Evolutionary conservation across 163 green algal genomes (phyloP).

Genomic region (Chloromonas sp.): DNA sequence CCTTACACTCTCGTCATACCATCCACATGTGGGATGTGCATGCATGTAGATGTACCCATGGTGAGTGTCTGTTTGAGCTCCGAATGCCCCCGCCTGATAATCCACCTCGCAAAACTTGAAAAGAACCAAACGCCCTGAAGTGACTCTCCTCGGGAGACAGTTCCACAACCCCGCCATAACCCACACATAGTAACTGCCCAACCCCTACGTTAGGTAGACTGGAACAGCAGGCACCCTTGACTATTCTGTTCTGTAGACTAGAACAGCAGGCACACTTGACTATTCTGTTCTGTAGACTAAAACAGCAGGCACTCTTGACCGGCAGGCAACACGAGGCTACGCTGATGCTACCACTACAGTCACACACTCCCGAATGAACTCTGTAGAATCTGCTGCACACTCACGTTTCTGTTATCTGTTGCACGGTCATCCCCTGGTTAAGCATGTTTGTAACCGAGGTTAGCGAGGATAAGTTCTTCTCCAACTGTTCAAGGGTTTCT

Average conservation of each 20-base stretch:
- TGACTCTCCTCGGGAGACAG: no score
- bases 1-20: neutral
- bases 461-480: conserved; percentile 69
- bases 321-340: no score
- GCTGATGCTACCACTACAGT: neutral
- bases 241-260: neutral
- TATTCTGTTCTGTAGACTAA: neutral
- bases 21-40: no score
- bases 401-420: conserved; percentile 53
- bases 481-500: conserved; percentile 74
- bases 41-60: no score
- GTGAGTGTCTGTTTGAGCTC: no score
- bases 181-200: no score
- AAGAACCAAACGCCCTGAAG: no score
- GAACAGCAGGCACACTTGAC: neutral
- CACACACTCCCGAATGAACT: neutral
- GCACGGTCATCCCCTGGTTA: conserved; percentile 40
- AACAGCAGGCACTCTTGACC: no score
- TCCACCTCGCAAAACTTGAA: no score
- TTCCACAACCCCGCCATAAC: no score
- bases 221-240: neutral
- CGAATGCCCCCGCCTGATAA: no score
- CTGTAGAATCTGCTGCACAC: neutral
- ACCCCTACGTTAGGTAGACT: no score
- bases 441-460: conserved; percentile 66